Conservation (phyloP, 2,329 filamentous ascomycete genomes). For the Fonsecaea erecta region DNA sequence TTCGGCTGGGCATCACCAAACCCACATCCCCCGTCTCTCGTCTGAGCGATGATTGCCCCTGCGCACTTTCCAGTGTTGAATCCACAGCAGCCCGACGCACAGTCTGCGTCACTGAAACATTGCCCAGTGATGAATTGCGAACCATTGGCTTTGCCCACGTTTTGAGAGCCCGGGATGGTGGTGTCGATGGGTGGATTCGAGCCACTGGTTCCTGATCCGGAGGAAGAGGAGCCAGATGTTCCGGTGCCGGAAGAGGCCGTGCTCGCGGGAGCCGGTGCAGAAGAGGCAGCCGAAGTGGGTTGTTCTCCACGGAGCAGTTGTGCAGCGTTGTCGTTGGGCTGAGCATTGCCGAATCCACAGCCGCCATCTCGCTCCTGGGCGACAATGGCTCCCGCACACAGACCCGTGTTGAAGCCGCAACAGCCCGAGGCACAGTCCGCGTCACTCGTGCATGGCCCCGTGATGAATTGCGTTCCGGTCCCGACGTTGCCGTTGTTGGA, state of each 20-base stretch:
- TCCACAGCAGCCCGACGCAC: slow-evolving; percentile 46
- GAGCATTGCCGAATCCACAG: slow-evolving; percentile 39
- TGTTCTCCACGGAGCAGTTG: slow-evolving; percentile 24
- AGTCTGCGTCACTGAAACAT: slow-evolving; percentile 46
- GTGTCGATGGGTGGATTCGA: slow-evolving; percentile 18
- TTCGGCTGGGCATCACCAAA: slow-evolving; percentile 38
- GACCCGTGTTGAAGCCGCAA: slow-evolving; percentile 44
- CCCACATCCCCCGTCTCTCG: slow-evolving; percentile 39
- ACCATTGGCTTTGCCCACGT: slow-evolving; percentile 37
- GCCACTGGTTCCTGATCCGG: slow-evolving; percentile 8
- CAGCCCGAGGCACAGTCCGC: slow-evolving; percentile 43
- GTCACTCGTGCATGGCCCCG: slow-evolving; percentile 37
- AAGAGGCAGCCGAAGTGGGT: slow-evolving; percentile 17
- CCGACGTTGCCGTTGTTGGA: slow-evolving; percentile 19
- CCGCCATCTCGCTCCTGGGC: slow-evolving; percentile 37
- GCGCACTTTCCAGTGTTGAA: slow-evolving; percentile 44
- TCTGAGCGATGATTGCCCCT: slow-evolving; percentile 37
- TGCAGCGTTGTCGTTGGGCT: slow-evolving; percentile 38
- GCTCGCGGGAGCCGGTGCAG: slow-evolving; percentile 1
- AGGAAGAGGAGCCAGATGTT: neutral
- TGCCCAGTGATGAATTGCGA: slow-evolving; percentile 49
- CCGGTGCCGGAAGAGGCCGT: slow-evolving; percentile 5
- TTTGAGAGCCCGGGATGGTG: slow-evolving; percentile 25
- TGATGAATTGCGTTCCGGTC: slow-evolving; percentile 41
- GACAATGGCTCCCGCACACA: slow-evolving; percentile 41